These are phyloP conservation scores for Cornus florida DNA, from an alignment of 148 eudicot genomes.

Conservation along the genomic window DNA sequence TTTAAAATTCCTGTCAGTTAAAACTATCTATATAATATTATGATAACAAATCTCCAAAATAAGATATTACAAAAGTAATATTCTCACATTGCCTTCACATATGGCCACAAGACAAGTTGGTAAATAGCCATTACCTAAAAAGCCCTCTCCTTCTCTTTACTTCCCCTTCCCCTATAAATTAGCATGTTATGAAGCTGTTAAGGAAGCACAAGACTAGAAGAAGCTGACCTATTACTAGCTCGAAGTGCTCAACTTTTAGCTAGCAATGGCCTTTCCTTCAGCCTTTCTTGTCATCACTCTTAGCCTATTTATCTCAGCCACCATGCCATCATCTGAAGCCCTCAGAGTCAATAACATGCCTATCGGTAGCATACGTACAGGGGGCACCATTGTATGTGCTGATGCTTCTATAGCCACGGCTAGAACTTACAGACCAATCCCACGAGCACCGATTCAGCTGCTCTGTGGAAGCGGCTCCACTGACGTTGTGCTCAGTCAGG, in stretches of 20 bases:
- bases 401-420: background rate
- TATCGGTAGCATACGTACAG: background rate
- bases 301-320: background rate
- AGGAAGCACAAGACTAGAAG: background rate
- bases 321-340: background rate
- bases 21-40: background rate
- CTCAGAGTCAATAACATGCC: background rate
- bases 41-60: background rate
- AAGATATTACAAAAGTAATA: background rate
- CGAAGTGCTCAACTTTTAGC: background rate
- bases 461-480: background rate
- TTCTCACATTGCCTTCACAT: no score
- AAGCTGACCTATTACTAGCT: background rate
- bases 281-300: background rate
- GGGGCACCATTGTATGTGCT: background rate
- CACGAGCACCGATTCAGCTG: background rate
- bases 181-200: background rate
- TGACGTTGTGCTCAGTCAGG: background rate
- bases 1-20: background rate
- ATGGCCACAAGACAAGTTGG: background rate
- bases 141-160: background rate
- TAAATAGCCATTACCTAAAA: background rate
- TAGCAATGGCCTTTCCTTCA: conserved; percentile 3
- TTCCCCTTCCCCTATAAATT: conserved; percentile 5
- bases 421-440: background rate